These are phyloP conservation scores for Alternaria dauci DNA, from an alignment of 2,329 filamentous ascomycete species.

Conservation along the genomic window DNA sequence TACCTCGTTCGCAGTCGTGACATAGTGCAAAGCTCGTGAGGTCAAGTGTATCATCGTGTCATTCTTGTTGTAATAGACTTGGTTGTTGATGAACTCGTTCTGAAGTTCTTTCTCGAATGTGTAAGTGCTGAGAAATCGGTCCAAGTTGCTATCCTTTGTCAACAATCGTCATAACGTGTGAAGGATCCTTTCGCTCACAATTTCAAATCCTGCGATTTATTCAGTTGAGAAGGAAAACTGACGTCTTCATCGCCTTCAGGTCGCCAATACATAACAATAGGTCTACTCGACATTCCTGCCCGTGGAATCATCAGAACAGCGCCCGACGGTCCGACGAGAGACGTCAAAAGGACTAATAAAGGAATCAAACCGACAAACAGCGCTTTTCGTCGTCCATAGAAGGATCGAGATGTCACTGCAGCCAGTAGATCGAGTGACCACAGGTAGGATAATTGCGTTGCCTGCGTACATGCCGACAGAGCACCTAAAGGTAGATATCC, in stretches of 20 bases:
- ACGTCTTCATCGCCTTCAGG: rapidly evolving
- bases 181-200: background rate
- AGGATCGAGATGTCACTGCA: background rate
- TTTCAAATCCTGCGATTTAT: background rate
- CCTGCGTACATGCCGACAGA: conserved; percentile 16
- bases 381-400: background rate
- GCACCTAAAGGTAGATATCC: conserved; percentile 18
- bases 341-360: background rate
- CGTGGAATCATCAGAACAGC: conserved; percentile 19
- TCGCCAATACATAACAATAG: background rate
- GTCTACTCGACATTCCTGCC: background rate
- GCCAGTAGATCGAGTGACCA: conserved; percentile 26
- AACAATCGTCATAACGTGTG: background rate
- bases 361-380: background rate
- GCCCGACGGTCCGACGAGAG: conserved; percentile 19
- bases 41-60: background rate
- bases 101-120: background rate
- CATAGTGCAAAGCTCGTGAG: background rate
- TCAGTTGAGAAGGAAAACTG: background rate
- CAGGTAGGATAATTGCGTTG: conserved; percentile 24
- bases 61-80: background rate
- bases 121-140: background rate
- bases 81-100: background rate
- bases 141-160: background rate
- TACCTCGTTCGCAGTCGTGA: background rate